These are phyloP conservation scores for Monosporascus sp. DNA, from an alignment of 2,329 filamentous ascomycete species.

Conservation along the genomic window DNA sequence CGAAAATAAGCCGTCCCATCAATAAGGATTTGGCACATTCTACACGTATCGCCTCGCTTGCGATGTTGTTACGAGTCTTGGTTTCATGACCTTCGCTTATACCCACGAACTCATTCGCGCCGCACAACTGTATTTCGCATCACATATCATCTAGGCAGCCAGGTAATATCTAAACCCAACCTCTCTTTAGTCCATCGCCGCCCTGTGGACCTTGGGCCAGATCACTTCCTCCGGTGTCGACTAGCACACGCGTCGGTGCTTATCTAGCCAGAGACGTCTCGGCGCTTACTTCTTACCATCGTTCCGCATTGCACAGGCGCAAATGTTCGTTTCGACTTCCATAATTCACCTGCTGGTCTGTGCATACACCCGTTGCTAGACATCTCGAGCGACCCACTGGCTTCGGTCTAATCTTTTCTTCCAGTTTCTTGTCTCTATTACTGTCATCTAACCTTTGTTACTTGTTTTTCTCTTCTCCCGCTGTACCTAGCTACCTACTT, in stretches of 20 bases:
- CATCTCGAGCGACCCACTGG: neutral
- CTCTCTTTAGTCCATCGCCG: neutral
- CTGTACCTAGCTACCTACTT: constrained; percentile 1
- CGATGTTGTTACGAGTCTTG: constrained; percentile 16
- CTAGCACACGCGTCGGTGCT: neutral
- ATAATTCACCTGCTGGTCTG: neutral
- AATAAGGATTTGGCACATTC: constrained; percentile 5
- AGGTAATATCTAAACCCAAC: neutral
- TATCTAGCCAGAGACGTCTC: neutral
- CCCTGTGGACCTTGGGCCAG: too few species aligned
- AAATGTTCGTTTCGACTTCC: neutral
- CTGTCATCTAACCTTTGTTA: constrained; percentile 1
- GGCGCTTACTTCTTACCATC: neutral
- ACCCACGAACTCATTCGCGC: constrained; percentile 11
- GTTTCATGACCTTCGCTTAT: constrained; percentile 19
- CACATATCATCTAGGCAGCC: neutral
- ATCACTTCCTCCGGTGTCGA: neutral
- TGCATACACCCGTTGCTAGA: neutral
- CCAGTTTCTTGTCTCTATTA: neutral
- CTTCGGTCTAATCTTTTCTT: neutral
- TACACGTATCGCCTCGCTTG: constrained; percentile 5
- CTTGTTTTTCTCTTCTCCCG: constrained; percentile 1
- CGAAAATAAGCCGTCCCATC: constrained; percentile 26
- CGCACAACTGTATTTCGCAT: constrained; percentile 11
- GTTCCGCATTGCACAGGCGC: constrained; percentile 1